Conservation (phyloP, 1,139 yeast species). For the Pneumocystis jirovecii region DNA sequence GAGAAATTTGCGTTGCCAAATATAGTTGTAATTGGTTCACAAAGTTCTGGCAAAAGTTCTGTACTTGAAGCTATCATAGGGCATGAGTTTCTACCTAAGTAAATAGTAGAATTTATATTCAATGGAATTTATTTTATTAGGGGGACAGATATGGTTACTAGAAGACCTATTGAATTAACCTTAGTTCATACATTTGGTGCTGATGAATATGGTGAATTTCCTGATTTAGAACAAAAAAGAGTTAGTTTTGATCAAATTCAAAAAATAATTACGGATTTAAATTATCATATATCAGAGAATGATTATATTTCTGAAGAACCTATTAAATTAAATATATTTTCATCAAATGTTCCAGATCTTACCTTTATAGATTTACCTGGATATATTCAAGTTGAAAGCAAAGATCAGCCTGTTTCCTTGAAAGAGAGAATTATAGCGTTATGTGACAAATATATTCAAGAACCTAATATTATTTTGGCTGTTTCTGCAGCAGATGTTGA, state of each 20-base stretch:
- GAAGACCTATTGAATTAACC: conserved; percentile 88
- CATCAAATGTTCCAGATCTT: conserved; percentile 86
- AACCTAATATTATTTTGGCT: conserved; percentile 87
- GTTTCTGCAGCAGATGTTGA: conserved; percentile 97
- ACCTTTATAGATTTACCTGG: conserved; percentile 95
- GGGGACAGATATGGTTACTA: conserved; percentile 88
- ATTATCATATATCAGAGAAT: conserved; percentile 74
- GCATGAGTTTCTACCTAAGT: conserved; percentile 78
- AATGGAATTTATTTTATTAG: not conserved
- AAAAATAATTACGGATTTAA: conserved; percentile 66
- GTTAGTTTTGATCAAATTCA: conserved; percentile 78
- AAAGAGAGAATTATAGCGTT: conserved; percentile 63
- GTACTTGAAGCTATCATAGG: conserved; percentile 90
- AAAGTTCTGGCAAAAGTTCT: conserved; percentile 91
- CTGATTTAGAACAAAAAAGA: conserved; percentile 70
- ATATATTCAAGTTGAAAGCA: conserved; percentile 89
- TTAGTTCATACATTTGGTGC: conserved; percentile 70
- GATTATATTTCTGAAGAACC: conserved; percentile 87
- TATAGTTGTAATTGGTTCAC: conserved; percentile 93
- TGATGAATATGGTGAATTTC: conserved; percentile 86
- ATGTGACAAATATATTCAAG: conserved; percentile 72
- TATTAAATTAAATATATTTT: conserved; percentile 73
- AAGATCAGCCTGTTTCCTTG: conserved; percentile 80
- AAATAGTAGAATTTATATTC: not conserved
- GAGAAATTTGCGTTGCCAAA: conserved; percentile 60